Evolutionary conservation across 2,329 filamentous ascomycete genomes (phyloP).

Genomic region (Alternaria sp.): DNA sequence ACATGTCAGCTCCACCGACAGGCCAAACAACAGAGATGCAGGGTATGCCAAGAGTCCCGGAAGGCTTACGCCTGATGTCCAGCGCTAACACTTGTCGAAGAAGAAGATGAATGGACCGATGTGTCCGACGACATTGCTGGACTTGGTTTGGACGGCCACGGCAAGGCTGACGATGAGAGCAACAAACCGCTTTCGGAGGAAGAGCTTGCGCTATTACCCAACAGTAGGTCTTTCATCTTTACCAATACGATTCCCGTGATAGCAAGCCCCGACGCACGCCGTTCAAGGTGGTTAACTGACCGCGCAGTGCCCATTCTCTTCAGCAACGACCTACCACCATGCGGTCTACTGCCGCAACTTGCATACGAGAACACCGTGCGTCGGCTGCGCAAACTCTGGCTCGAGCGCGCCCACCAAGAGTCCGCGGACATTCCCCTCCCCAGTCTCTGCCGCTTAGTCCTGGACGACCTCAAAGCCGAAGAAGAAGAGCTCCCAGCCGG

Average conservation of each 20-base stretch:
- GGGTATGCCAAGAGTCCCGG: not conserved
- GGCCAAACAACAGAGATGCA: not conserved
- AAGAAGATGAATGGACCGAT: conserved; percentile 21
- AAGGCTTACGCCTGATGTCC: not conserved
- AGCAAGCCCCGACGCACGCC: not conserved
- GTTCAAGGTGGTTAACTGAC: not conserved
- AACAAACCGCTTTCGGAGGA: not conserved
- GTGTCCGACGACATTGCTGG: not conserved
- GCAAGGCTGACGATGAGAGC: not conserved
- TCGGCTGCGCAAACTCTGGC: conserved; percentile 28
- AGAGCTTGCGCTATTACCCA: conserved; percentile 10
- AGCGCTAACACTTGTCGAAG: not conserved
- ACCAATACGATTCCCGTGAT: not conserved
- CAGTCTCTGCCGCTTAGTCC: conserved; percentile 17
- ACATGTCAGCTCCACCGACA: not conserved
- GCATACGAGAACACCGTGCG: conserved; percentile 32
- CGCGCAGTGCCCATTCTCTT: conserved; percentile 33
- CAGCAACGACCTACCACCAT: conserved; percentile 30
- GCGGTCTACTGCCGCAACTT: conserved; percentile 25
- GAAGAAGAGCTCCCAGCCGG: not conserved
- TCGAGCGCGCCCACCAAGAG: not conserved
- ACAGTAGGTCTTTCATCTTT: conserved; percentile 16
- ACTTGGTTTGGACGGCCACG: not conserved
- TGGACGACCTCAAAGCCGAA: conserved; percentile 15
- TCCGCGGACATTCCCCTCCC: not conserved